phyloP scores from a whole-genome alignment of 1,284 basidiomycete species.

The Tilletia horrida region DNA sequence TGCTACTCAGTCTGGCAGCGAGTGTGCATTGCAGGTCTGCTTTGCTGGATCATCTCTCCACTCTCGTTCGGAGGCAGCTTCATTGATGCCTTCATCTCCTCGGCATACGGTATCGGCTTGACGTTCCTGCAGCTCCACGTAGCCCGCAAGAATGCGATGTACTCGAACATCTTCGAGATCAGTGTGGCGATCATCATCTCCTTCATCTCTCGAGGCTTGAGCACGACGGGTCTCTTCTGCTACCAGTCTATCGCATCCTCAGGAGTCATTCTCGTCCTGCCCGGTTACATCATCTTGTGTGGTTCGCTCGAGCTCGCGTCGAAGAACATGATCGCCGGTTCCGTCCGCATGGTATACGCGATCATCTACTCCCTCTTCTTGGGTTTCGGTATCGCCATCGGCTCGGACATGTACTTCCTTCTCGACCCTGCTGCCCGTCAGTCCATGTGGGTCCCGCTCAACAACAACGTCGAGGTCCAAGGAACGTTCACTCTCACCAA shows the following conservation, averaged over 20 bases:
- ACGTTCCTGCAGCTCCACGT: conserved; percentile 73
- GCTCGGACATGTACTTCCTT: conserved; percentile 77
- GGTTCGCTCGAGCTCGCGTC: conserved; percentile 29
- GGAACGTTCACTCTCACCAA: conserved; percentile 76
- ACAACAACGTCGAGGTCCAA: conserved; percentile 59
- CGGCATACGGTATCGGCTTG: conserved; percentile 66
- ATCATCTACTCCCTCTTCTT: conserved; percentile 31
- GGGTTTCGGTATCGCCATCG: conserved; percentile 82
- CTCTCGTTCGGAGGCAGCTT: conserved; percentile 70
- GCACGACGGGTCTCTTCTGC: conserved; percentile 73
- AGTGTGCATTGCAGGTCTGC: conserved; percentile 67
- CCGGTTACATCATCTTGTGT: conserved; percentile 67
- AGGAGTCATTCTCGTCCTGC: conserved; percentile 73
- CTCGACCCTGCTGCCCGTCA: conserved; percentile 65
- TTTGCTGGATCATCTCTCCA: conserved; percentile 62
- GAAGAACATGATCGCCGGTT: conserved; percentile 32
- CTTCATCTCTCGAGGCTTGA: conserved; percentile 71
- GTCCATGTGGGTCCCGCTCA: conserved; percentile 25
- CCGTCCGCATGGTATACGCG: conserved; percentile 31
- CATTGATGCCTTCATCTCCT: conserved; percentile 66
- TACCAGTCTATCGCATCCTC: conserved; percentile 78
- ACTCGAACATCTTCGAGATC: conserved; percentile 84
- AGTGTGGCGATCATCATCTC: conserved; percentile 76
- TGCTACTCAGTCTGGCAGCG: conserved; percentile 56
- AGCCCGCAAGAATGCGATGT: conserved; percentile 74